Evolutionary conservation across 495 filamentous ascomycete species (phyloP).

Genomic region (Neurospora sp.): DNA sequence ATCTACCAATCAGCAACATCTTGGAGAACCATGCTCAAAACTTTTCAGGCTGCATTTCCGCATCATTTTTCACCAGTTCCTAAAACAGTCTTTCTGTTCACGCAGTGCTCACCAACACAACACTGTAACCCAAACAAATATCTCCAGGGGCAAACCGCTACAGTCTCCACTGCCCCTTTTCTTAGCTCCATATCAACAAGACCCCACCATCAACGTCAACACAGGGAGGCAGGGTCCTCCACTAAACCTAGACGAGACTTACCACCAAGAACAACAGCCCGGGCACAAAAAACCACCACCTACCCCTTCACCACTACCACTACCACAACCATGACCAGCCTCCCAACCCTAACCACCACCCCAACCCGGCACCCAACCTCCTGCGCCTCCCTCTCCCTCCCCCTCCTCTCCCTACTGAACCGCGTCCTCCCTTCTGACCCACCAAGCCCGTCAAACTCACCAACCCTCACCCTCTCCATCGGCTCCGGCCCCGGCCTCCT

Average conservation of each 20-base stretch:
- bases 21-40: background rate
- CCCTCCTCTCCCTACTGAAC: slow-evolving; percentile 14
- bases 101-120: background rate
- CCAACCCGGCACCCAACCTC: slow-evolving; percentile 10
- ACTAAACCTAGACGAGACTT: background rate
- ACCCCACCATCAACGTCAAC: background rate
- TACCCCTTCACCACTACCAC: background rate
- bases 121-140: background rate
- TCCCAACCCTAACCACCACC: slow-evolving; percentile 4
- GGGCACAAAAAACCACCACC: background rate
- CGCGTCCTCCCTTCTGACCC: slow-evolving; percentile 3
- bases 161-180: background rate
- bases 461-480: slow-evolving; percentile 8
- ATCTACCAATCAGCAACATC: background rate
- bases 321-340: background rate
- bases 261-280: background rate
- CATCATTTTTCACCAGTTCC: background rate
- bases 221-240: background rate
- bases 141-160: background rate
- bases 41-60: background rate
- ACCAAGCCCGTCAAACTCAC: background rate
- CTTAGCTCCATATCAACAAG: background rate
- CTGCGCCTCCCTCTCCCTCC: slow-evolving; percentile 15
- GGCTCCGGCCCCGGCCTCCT: slow-evolving; percentile 19
- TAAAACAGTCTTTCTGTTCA: background rate